Base-by-base conservation (phyloP, 805 yeast genomes). In the Starmera dryadoides region DNA sequence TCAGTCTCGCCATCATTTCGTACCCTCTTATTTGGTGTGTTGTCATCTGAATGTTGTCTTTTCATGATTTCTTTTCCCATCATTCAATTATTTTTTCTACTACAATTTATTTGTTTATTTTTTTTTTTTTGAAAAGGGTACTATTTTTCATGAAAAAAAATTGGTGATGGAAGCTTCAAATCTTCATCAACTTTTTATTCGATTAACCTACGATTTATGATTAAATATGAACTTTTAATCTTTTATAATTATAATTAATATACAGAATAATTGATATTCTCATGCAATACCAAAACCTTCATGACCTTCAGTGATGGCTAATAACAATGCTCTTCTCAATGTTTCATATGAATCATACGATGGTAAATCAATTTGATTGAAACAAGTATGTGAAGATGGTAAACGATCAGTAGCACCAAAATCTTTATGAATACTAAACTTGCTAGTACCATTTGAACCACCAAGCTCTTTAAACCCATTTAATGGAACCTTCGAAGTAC, bases 311-410 rank as follows among this genome's bases (percentile, higher is more conserved):
- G 88, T 85, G 15, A 93, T 77, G 0, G 98, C 97, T 48, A 85
- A 58, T 47, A 89, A 63, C 45, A 93, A 60, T 1, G 93, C 79
- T 2, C 86, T 83, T 45, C 97, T 75, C 38, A 93, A 69, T 17
- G 85, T 79, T 41, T 87, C 96, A 57, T 91, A 93, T 6, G 84
- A 77, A 39, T 83, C 95, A 62, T 93, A 93, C 19, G 87, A 93
- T 0, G 99, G 99, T 38, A 93, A 64, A 57, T 87, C 95, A 42
- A 93, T 71, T 62, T 91, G 98, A 62, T 93, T 93, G 69, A 89
- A 91, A 61, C 99, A 93, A 3, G 98, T 93, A 58, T 93, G 98
- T 0, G 97, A 86, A 0, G 95, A 81, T 2, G 99, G 99, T 42
- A 93, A 69, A 45, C 98, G 75, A 40, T 86, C 94, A 7, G 79